These are phyloP conservation scores for Letharia columbiana DNA, from an alignment of 495 filamentous ascomycete genomes.

Conservation along the genomic window DNA sequence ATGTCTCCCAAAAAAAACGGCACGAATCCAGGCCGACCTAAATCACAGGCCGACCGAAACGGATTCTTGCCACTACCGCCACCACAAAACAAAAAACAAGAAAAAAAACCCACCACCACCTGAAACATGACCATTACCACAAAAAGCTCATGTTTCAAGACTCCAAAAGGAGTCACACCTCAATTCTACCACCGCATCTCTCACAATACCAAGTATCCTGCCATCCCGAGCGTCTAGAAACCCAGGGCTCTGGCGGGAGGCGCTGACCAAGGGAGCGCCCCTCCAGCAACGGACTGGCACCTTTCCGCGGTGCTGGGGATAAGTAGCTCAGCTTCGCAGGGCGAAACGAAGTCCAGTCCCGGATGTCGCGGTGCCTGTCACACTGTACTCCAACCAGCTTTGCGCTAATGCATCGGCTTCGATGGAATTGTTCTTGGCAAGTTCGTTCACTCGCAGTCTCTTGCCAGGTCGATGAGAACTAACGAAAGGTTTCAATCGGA, in stretches of 20 bases:
- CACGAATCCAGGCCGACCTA: too few species aligned
- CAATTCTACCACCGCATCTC: background rate
- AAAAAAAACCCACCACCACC: too few species aligned
- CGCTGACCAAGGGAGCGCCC: constrained; percentile 10
- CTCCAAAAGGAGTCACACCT: background rate
- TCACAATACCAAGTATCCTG: constrained; percentile 1
- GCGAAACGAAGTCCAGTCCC: constrained; percentile 9
- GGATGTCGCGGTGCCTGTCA: background rate
- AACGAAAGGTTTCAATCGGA: background rate
- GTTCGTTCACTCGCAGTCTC: background rate
- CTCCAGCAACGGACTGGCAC: constrained; percentile 7
- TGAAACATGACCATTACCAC: too few species aligned
- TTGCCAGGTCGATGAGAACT: background rate
- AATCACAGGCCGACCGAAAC: too few species aligned
- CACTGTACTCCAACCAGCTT: background rate
- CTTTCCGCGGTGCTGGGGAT: constrained; percentile 12
- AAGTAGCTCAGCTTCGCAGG: constrained; percentile 6
- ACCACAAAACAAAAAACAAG: too few species aligned
- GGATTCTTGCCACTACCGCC: too few species aligned
- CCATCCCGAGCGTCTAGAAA: constrained; percentile 8
- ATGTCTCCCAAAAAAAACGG: too few species aligned
- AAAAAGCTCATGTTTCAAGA: too few species aligned
- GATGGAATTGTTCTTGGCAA: background rate
- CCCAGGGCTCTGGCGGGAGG: constrained; percentile 11
- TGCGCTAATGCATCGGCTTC: background rate